A percentile compares a stretch with the other conserved stretches of the same genome.
These are phyloP conservation scores for Ballota nigra DNA, from an alignment of 257 asterid species.

Conservation along the genomic window DNA sequence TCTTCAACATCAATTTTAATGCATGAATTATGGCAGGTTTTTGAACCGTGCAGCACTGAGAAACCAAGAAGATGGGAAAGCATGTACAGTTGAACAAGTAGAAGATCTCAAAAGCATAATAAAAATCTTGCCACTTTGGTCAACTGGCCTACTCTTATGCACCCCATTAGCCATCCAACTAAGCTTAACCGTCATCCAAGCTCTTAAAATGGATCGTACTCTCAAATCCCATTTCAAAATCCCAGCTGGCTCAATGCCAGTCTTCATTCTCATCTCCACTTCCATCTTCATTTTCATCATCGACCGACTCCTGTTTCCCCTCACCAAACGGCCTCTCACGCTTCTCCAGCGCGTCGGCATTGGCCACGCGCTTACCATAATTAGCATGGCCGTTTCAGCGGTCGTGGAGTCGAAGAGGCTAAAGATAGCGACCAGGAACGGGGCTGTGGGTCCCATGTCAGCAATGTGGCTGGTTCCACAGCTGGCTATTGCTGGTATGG, in stretches of 20 bases:
- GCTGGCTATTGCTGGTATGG: slow-evolving; percentile 49
- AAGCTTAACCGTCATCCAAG: slow-evolving; percentile 58
- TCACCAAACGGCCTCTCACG: slow-evolving; percentile 37
- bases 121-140: slow-evolving; percentile 63
- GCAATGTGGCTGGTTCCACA: slow-evolving; percentile 62
- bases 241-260: slow-evolving; percentile 66
- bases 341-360: slow-evolving; percentile 62
- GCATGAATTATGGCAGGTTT: slow-evolving; percentile 37
- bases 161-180: slow-evolving; percentile 60
- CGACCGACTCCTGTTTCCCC: slow-evolving; percentile 47
- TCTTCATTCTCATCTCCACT: slow-evolving; percentile 54
- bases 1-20: too few species aligned
- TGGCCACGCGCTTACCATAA: slow-evolving; percentile 42
- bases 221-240: slow-evolving; percentile 41
- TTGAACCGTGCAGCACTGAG: slow-evolving; percentile 61
- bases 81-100: slow-evolving; percentile 52
- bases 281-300: slow-evolving; percentile 42
- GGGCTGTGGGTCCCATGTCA: slow-evolving; percentile 37
- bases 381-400: slow-evolving; percentile 57
- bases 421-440: slow-evolving; percentile 14
- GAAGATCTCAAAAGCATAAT: slow-evolving; percentile 61
- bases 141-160: slow-evolving; percentile 58
- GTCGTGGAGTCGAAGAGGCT: slow-evolving; percentile 55
- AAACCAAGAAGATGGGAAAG: slow-evolving; percentile 46
- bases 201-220: slow-evolving; percentile 65